Percentiles rank a stretch among this genome's conserved stretches.
phyloP scores from a whole-genome alignment of 192 early-diverging fungal species.

The Kappamyces sp. region DNA sequence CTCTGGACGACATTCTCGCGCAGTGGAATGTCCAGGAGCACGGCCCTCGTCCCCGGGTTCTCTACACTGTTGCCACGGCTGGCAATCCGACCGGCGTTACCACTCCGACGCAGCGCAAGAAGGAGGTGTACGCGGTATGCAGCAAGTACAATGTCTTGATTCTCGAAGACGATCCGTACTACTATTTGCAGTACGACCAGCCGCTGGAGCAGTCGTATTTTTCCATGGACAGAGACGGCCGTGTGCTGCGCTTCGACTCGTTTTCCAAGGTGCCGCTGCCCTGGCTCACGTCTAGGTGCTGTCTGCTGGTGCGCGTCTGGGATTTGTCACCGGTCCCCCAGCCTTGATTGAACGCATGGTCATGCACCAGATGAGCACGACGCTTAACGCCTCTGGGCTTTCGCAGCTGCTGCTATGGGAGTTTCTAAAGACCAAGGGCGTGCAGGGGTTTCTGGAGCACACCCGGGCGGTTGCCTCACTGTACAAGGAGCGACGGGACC shows the following conservation, averaged over 20 bases:
- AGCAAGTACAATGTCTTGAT: constrained; percentile 74
- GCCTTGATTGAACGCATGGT: constrained; percentile 74
- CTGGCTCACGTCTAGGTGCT: constrained; percentile 35
- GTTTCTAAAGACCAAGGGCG: constrained; percentile 74
- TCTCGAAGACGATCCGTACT: constrained; percentile 95
- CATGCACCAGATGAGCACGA: constrained; percentile 68
- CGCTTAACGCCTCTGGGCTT: constrained; percentile 77
- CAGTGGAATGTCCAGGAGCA: no score
- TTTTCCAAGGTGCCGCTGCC: constrained; percentile 63
- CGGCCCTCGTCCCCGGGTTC: constrained; percentile 7
- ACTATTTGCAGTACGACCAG: constrained; percentile 70
- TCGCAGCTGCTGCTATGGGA: constrained; percentile 69
- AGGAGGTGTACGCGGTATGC: constrained; percentile 69
- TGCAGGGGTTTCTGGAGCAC: constrained; percentile 71
- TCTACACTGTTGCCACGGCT: constrained; percentile 80
- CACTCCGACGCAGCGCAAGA: constrained; percentile 70
- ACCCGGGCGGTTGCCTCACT: constrained; percentile 60
- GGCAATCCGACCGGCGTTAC: constrained; percentile 87
- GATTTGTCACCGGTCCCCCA: constrained; percentile 51
- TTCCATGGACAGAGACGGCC: constrained; percentile 82
- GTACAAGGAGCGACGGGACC: constrained; percentile 65
- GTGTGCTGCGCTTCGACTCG: constrained; percentile 87
- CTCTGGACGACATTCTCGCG: no score
- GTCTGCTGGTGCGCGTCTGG: constrained; percentile 78
- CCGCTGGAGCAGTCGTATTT: constrained; percentile 60